phyloP scores from a whole-genome alignment of 2,329 filamentous ascomycete genomes.

The Colletotrichum tanaceti region DNA sequence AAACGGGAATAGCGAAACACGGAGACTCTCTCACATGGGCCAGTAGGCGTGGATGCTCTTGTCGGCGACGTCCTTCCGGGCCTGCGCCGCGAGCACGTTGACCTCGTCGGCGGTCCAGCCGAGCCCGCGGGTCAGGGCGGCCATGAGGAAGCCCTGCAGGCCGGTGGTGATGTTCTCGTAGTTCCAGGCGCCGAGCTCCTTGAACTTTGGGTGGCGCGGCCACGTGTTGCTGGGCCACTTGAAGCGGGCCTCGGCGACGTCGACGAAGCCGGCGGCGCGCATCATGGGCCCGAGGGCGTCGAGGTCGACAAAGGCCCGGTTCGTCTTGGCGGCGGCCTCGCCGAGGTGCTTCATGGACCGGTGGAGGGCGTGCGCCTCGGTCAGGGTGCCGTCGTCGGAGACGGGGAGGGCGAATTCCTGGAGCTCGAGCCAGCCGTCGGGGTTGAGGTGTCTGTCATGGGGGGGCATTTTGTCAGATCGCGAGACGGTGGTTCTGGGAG shows the following conservation, averaged over 20 bases:
- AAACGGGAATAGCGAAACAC: too few relatives aligned
- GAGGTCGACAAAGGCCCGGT: slow-evolving; percentile 36
- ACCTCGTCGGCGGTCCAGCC: slow-evolving; percentile 51
- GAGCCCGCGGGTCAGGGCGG: slow-evolving; percentile 52
- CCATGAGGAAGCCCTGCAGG: slow-evolving; percentile 52
- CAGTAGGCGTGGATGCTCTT: slow-evolving; percentile 47
- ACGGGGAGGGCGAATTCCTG: slow-evolving; percentile 37
- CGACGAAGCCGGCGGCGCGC: slow-evolving; percentile 49
- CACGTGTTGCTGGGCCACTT: slow-evolving; percentile 55
- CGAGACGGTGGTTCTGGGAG: too few relatives aligned
- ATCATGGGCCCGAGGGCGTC: slow-evolving; percentile 40
- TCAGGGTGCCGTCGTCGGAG: slow-evolving; percentile 38
- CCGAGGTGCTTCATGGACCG: slow-evolving; percentile 45
- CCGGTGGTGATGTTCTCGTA: slow-evolving; percentile 49
- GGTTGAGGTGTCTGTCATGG: slow-evolving; percentile 24
- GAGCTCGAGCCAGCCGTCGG: slow-evolving; percentile 37
- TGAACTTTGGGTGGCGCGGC: slow-evolving; percentile 50
- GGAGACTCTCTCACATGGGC: slow-evolving; percentile 54
- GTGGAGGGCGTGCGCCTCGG: slow-evolving; percentile 36
- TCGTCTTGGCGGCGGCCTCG: slow-evolving; percentile 39
- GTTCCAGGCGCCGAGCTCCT: slow-evolving; percentile 51
- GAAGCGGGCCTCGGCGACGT: slow-evolving; percentile 47
- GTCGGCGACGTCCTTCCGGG: slow-evolving; percentile 45
- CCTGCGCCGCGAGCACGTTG: slow-evolving; percentile 43
- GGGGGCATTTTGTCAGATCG: slow-evolving; percentile 42